phyloP scores from a whole-genome alignment of 164 flowering plant genomes.

The Stephania japonica region DNA sequence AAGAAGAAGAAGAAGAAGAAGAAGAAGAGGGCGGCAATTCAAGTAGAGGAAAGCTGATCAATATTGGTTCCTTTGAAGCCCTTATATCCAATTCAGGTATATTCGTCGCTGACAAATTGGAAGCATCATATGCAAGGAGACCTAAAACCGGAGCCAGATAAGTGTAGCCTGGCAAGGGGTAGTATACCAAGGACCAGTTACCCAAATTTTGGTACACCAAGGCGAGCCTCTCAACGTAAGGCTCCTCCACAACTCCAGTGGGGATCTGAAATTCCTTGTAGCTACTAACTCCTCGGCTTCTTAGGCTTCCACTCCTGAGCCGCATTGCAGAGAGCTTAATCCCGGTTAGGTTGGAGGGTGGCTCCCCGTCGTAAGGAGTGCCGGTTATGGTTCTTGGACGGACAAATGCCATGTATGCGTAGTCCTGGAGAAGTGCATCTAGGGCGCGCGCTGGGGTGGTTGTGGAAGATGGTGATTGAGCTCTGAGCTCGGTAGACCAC shows the following conservation, averaged over 20 bases:
- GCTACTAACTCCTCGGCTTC: slow-evolving; percentile 36
- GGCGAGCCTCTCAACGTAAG: slow-evolving; percentile 78
- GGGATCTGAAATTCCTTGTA: slow-evolving; percentile 69
- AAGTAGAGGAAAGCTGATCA: slow-evolving; percentile 34
- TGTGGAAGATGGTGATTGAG: slow-evolving; percentile 24
- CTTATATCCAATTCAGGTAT: slow-evolving; percentile 47
- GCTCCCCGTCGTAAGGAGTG: slow-evolving; percentile 34
- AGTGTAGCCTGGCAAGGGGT: slow-evolving; percentile 46
- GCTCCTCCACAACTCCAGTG: slow-evolving; percentile 46
- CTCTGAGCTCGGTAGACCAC: slow-evolving; percentile 19
- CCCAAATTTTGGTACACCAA: slow-evolving; percentile 81
- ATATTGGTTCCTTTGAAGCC: slow-evolving; percentile 44
- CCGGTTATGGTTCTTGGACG: slow-evolving; percentile 71
- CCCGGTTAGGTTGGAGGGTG: slow-evolving; percentile 65
- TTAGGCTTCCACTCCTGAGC: slow-evolving; percentile 76
- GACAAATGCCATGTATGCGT: slow-evolving; percentile 62
- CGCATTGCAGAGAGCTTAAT: slow-evolving; percentile 62
- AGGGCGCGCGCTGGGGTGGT: slow-evolving; percentile 15
- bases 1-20: slow-evolving; percentile 30
- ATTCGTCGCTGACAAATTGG: slow-evolving; percentile 51
- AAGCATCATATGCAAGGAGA: slow-evolving; percentile 68
- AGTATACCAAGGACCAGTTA: slow-evolving; percentile 56
- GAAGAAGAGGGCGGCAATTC: slow-evolving; percentile 32
- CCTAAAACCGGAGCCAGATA: slow-evolving; percentile 74
- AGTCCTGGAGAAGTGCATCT: slow-evolving; percentile 84